Base-by-base conservation (phyloP, 345 rosid species). In the Euphorbia pulcherrima region DNA sequence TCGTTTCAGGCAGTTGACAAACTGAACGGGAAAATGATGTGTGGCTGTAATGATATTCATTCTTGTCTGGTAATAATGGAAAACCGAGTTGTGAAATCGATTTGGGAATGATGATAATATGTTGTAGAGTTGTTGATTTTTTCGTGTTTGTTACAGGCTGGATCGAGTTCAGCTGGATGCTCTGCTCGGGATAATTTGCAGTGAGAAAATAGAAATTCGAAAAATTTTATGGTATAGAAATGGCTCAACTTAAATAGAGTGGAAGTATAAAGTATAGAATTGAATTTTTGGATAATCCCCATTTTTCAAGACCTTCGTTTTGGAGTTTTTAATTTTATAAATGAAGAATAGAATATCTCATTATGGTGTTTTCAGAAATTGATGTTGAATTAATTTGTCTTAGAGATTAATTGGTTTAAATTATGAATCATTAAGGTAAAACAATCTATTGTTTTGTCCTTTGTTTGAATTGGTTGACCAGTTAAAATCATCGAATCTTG, bases 1-100 rank as follows among this genome's bases (percentile, higher is more conserved):
- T 61, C 86, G 20, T 86, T 86, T 69, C 84, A 86, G 71, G 93
- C 87, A 24, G 69, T 83, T 37, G 93, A 88, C 69, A 75, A 79
- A 10, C 79, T 86, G 29, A 86, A 86, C 64, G 90, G 86, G 60
- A 67, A 78, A 74, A 75, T 86, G 17, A 71, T 86, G 41, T 88
- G 90, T 48, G 88, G 78, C 1, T 74, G 70, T 48, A 69, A 74
- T 64, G 78, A 74, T 58, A 23, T 74, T 6, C 78, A 69, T 39
- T 66, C 65, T 12, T 74, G 78, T 64, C 28, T 58, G 78, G 78
- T 68, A 50, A 33, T 57, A 72, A 29, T 9, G 10, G 9, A 60
- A 4, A 23, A 21, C 35, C 12, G 10, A 9, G 56, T 13, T 41
- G 1, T 23, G 5, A 5, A 9, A 57, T 27, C 29, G 5, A 57